Evolutionary conservation across 1,284 basidiomycete genomes (phyloP).

Genomic region (Moesziomyces sp.): DNA sequence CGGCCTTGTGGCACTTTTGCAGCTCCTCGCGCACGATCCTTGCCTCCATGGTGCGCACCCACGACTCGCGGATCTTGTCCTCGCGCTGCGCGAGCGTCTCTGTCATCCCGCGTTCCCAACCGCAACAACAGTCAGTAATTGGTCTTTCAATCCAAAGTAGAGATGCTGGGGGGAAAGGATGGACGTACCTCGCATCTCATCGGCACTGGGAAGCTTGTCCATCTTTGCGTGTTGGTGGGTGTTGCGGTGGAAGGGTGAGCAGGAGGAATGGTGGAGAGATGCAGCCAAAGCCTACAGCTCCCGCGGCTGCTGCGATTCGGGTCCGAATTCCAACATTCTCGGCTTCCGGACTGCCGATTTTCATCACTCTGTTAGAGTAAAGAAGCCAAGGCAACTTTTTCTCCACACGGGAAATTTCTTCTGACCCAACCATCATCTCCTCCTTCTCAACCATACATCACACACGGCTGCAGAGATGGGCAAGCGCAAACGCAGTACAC

Average conservation of each 20-base stretch:
- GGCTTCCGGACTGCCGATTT: too few relatives aligned
- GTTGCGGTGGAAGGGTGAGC: not conserved
- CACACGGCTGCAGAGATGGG: conserved; percentile 15
- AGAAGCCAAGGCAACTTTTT: too few relatives aligned
- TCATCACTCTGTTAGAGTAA: too few relatives aligned
- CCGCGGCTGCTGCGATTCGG: too few relatives aligned
- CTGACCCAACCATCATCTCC: not conserved
- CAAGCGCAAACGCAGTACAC: conserved; percentile 31
- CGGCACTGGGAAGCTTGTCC: conserved; percentile 49
- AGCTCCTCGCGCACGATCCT: conserved; percentile 89
- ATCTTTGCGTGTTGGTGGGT: conserved; percentile 16
- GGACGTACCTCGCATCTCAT: conserved; percentile 50
- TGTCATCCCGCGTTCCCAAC: not conserved
- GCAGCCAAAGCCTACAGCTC: not conserved
- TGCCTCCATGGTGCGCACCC: conserved; percentile 94
- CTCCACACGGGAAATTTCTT: not conserved
- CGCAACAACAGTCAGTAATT: not conserved
- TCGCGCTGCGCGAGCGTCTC: conserved; percentile 73
- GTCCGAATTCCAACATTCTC: too few relatives aligned
- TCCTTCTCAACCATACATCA: not conserved
- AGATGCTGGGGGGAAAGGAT: too few relatives aligned
- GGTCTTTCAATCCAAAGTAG: not conserved
- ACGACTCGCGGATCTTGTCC: conserved; percentile 85
- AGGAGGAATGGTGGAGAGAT: not conserved
- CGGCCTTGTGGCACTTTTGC: conserved; percentile 87